phyloP scores from a whole-genome alignment of 2,329 filamentous ascomycete genomes.

The Aspergillus tamarii region DNA sequence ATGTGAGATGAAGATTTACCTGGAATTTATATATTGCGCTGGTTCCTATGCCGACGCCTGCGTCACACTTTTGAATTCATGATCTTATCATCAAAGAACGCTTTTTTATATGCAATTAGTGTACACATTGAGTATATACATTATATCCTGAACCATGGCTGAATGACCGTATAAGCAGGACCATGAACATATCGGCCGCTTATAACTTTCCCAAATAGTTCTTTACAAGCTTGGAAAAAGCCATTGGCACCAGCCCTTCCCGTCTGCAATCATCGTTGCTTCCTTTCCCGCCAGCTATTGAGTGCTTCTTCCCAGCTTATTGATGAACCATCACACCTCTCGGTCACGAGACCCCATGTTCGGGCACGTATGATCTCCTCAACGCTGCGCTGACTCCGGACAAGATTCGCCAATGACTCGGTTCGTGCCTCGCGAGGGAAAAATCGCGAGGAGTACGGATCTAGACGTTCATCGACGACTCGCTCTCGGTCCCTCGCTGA shows the following conservation, averaged over 20 bases:
- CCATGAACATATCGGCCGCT: background rate
- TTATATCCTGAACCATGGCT: background rate
- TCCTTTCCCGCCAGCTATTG: constrained; percentile 60
- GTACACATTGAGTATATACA: constrained; percentile 18
- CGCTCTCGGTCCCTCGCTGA: constrained; percentile 70
- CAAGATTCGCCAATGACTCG: constrained; percentile 74
- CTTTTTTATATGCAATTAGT: constrained; percentile 17
- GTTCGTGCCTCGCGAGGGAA: constrained; percentile 76
- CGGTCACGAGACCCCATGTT: constrained; percentile 78
- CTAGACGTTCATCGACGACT: constrained; percentile 82
- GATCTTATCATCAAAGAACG: background rate
- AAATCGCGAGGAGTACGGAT: constrained; percentile 86
- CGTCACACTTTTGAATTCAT: background rate
- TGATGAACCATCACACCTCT: constrained; percentile 68
- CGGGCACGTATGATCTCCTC: constrained; percentile 76
- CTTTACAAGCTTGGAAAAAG: background rate
- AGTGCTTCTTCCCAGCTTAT: constrained; percentile 68
- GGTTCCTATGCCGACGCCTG: background rate
- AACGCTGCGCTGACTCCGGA: constrained; percentile 70
- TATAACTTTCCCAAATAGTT: background rate
- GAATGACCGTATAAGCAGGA: background rate
- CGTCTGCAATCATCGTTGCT: constrained; percentile 22
- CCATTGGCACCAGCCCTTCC: background rate
- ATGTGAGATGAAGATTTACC: background rate
- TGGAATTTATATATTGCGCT: background rate